Evolutionary conservation across 768 basidiomycete genomes (phyloP), one percentile per base, ranked within the genome.

Genomic region (Mycena alexandri): DNA sequence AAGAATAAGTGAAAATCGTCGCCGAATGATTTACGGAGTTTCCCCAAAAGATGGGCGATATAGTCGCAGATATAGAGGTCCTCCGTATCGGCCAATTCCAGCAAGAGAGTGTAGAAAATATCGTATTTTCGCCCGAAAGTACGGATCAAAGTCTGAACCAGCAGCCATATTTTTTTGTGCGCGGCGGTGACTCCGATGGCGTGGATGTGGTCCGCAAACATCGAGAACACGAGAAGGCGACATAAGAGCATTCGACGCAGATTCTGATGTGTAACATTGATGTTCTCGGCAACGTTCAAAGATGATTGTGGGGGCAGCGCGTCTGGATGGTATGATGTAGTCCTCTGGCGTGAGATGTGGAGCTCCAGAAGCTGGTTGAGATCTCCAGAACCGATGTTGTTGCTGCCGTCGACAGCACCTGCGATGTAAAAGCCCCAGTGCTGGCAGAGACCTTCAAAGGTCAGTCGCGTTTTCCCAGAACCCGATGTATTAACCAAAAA

Each of bases 381-480:
- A 52, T 61, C 60, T 4, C 10, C 12, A 16, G 60, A 38, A 5
- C 60, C 60, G 17, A 51, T 14, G 16, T n/a, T 9, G 29, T 22
- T 61, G 38, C 38, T 38, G 3, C 16, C 10, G 38, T 62, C 61
- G 5, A 36, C 29, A 8, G 14, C 42, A 1, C 12, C 42, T 17
- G 17, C n/a, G 41, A 62, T 11, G 33, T 62, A 62, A n/a, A 62
- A 36, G 7, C 61, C 61, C 61, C 51, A 62, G 29, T 63, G 42
- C 8, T 22, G 44, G n/a, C 63, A 65, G 2, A 65, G 56, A 14
- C 63, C 56, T 12, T 65, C 63, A 25, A 62, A 51, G 1, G 50
- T 17, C 9, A 61, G 50, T 2, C 61, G 50, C 7, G 51, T 62
- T 38, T 38, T 38, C 11, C 38, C 38, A n/a, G 48, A 22, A 12